Percentiles rank a stretch among this genome's conserved stretches.
Conservation (phyloP, 2,329 filamentous ascomycete genomes). For the Calonectria pteridis region DNA sequence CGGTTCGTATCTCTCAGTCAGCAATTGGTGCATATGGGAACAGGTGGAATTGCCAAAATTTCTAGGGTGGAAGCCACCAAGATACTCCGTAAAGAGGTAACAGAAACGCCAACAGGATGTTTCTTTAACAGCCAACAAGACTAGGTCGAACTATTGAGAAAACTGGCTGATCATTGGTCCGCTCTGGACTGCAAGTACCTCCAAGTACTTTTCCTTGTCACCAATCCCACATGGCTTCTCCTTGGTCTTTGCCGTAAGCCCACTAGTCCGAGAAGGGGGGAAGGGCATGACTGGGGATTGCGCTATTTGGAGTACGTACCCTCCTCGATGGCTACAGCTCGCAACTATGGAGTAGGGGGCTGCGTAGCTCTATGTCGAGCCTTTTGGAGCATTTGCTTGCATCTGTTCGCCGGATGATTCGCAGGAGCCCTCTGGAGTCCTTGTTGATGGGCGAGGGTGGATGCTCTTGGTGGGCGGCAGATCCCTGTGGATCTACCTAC, state of each 20-base stretch:
- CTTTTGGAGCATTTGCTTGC: constrained; percentile 13
- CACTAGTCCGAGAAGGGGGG: constrained; percentile 39
- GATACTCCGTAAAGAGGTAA: constrained; percentile 11
- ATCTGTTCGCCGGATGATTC: constrained; percentile 30
- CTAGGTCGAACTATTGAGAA: background rate
- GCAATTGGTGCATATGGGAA: constrained; percentile 2
- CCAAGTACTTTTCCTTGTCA: constrained; percentile 39
- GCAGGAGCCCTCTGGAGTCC: constrained; percentile 17
- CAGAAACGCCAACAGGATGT: background rate
- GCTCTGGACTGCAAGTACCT: constrained; percentile 26
- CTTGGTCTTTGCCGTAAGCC: constrained; percentile 26
- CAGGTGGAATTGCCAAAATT: background rate
- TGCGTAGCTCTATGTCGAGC: constrained; percentile 21
- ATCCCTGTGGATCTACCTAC: constrained; percentile 12
- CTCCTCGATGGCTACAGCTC: constrained; percentile 3
- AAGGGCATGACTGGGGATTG: constrained; percentile 37
- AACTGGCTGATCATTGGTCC: constrained; percentile 2
- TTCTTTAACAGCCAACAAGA: constrained; percentile 11
- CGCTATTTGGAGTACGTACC: constrained; percentile 33
- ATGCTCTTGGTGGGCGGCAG: constrained; percentile 10
- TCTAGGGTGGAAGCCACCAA: background rate
- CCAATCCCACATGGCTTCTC: constrained; percentile 27
- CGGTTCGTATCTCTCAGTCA: background rate
- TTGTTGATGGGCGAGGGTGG: constrained; percentile 13
- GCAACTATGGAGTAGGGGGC: constrained; percentile 7